phyloP scores from a whole-genome alignment of 805 yeast species.

The Zygoascus ofunaensis region DNA sequence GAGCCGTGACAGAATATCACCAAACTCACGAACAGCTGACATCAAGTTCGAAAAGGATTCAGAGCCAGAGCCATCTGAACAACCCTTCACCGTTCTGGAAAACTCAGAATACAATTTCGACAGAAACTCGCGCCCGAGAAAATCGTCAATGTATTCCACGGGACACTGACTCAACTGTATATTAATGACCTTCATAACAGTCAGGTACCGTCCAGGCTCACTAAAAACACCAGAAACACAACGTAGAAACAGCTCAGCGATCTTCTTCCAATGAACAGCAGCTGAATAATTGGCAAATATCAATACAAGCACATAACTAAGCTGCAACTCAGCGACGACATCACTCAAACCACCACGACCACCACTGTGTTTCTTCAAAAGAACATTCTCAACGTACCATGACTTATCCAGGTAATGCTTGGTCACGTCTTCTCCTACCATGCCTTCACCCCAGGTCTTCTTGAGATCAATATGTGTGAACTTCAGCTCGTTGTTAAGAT shows the following conservation, averaged over 20 bases:
- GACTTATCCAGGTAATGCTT: slow-evolving; percentile 49
- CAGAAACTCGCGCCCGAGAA: slow-evolving; percentile 22
- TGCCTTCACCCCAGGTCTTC: slow-evolving; percentile 30
- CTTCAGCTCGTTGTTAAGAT: slow-evolving; percentile 33
- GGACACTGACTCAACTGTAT: slow-evolving; percentile 37
- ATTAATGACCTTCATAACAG: slow-evolving; percentile 28
- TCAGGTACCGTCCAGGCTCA: slow-evolving; percentile 23
- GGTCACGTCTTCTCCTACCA: slow-evolving; percentile 37
- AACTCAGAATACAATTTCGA: slow-evolving; percentile 14
- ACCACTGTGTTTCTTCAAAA: slow-evolving; percentile 21
- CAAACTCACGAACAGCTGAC: neutral
- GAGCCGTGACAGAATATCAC: neutral
- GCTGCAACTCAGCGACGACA: slow-evolving; percentile 46
- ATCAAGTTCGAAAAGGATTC: neutral
- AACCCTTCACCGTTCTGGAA: neutral
- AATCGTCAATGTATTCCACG: slow-evolving; percentile 35
- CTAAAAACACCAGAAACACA: slow-evolving; percentile 26
- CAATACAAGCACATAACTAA: slow-evolving; percentile 40
- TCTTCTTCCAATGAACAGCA: slow-evolving; percentile 52
- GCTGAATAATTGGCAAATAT: slow-evolving; percentile 56
- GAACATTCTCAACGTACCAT: slow-evolving; percentile 41
- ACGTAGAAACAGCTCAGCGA: slow-evolving; percentile 37
- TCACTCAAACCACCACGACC: slow-evolving; percentile 12
- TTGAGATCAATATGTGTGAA: slow-evolving; percentile 32
- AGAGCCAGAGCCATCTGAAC: no score